Conservation (phyloP, 192 early-diverging fungal species). For the Diversispora eburnea region DNA sequence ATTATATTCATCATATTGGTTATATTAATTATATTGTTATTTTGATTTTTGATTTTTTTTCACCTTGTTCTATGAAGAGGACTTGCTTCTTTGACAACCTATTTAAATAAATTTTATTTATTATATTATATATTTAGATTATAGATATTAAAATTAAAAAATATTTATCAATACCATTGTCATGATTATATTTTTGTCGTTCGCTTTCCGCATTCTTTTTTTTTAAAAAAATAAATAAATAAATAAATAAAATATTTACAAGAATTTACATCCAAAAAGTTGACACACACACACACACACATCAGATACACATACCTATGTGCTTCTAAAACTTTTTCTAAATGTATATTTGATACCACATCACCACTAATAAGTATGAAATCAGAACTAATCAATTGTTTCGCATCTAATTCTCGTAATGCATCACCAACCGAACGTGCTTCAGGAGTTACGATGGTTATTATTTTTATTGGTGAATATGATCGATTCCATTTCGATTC, state of each 20-base stretch:
- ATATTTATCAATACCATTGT: slow-evolving; percentile 86
- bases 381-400: slow-evolving; percentile 74
- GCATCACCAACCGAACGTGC: slow-evolving; percentile 86
- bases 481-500: slow-evolving; percentile 70
- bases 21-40: not conserved
- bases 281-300: too few relatives aligned
- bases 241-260: not conserved
- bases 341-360: slow-evolving; percentile 85
- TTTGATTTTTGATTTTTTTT: not conserved
- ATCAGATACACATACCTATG: slow-evolving; percentile 66
- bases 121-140: not conserved
- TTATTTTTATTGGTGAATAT: slow-evolving; percentile 64
- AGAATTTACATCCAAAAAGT: not conserved
- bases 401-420: slow-evolving; percentile 81
- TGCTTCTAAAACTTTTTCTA: slow-evolving; percentile 70
- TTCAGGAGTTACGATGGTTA: slow-evolving; percentile 68
- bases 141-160: not conserved
- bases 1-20: not conserved
- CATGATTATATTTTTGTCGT: slow-evolving; percentile 88
- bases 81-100: slow-evolving; percentile 28
- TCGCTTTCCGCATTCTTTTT: slow-evolving; percentile 55
- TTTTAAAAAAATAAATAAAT: not conserved
- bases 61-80: slow-evolving; percentile 26
- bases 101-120: not conserved
- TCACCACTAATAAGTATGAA: slow-evolving; percentile 92